Conservation (phyloP, 176 grass and related monocot species). For the Rhipidocladum racemiflorum region DNA sequence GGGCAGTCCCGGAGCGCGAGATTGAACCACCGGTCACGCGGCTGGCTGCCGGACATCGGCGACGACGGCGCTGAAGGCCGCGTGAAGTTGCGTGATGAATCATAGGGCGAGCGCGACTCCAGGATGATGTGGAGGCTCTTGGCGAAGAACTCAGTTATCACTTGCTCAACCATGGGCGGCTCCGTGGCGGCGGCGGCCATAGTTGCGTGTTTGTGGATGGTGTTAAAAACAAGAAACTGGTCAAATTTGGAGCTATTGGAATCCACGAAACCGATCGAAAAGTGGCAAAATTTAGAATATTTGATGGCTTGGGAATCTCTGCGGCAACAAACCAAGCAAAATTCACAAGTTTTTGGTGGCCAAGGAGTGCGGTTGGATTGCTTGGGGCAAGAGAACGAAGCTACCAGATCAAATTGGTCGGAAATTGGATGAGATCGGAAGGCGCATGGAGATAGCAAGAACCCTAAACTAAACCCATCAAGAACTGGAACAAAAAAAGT, state of each 20-base stretch:
- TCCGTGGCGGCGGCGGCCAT: slow-evolving; percentile 41
- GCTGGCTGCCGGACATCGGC: slow-evolving; percentile 45
- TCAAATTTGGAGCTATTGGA: slow-evolving; percentile 23
- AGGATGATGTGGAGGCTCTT: slow-evolving; percentile 96
- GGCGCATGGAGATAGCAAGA: slow-evolving; percentile 11
- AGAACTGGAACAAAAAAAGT: slow-evolving; percentile 2
- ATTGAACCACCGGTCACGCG: slow-evolving; percentile 85
- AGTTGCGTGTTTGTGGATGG: slow-evolving; percentile 6
- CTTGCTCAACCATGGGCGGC: slow-evolving; percentile 81
- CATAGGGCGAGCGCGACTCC: slow-evolving; percentile 82
- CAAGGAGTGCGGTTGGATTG: not conserved
- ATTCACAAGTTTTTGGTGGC: slow-evolving; percentile 9
- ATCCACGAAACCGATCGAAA: not conserved
- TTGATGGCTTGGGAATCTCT: not conserved
- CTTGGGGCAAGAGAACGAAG: slow-evolving; percentile 20
- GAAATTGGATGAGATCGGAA: slow-evolving; percentile 7
- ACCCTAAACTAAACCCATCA: slow-evolving; percentile 35
- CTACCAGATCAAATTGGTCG: slow-evolving; percentile 11
- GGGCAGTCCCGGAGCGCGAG: slow-evolving; percentile 75
- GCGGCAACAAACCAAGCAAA: not conserved
- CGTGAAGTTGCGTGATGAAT: slow-evolving; percentile 68
- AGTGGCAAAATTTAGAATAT: not conserved
- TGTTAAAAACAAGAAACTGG: slow-evolving; percentile 2
- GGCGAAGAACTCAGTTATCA: slow-evolving; percentile 90
- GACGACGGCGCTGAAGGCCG: slow-evolving; percentile 53